Evolutionary conservation across 179 eudicot species (phyloP).

Genomic region (Monotropa hypopitys): DNA sequence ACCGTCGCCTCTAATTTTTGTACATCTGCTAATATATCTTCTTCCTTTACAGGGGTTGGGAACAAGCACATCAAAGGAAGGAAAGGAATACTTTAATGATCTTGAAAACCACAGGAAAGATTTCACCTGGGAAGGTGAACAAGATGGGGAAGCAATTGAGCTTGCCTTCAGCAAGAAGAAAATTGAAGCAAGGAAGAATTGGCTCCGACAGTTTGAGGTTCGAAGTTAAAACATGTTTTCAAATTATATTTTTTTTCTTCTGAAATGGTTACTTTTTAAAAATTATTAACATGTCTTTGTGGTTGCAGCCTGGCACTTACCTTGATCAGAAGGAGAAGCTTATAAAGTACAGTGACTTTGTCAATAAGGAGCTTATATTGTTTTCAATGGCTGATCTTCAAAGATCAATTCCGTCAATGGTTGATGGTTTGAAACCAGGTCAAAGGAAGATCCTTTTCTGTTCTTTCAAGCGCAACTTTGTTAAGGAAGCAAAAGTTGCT

Average conservation of each 20-base stretch:
- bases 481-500: slow-evolving; percentile 57
- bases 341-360: slow-evolving; percentile 73
- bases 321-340: slow-evolving; percentile 54
- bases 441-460: slow-evolving; percentile 90
- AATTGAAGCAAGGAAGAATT: slow-evolving; percentile 88
- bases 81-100: slow-evolving; percentile 58
- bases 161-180: slow-evolving; percentile 93
- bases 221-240: not conserved
- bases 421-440: slow-evolving; percentile 93
- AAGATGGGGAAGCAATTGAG: slow-evolving; percentile 82
- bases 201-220: slow-evolving; percentile 86
- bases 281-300: not conserved
- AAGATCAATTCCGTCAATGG: slow-evolving; percentile 84
- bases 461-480: slow-evolving; percentile 64
- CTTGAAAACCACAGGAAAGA: slow-evolving; percentile 56
- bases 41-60: slow-evolving; percentile 62
- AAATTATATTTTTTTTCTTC: not conserved
- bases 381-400: slow-evolving; percentile 90
- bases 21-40: not conserved
- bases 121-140: slow-evolving; percentile 58
- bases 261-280: too few species aligned
- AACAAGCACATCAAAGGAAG: slow-evolving; percentile 71
- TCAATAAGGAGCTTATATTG: slow-evolving; percentile 82
- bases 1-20: not conserved
- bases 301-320: slow-evolving; percentile 58